phyloP scores from a whole-genome alignment of 2,329 filamentous ascomycete species.

The Fonsecaea pedrosoi region DNA sequence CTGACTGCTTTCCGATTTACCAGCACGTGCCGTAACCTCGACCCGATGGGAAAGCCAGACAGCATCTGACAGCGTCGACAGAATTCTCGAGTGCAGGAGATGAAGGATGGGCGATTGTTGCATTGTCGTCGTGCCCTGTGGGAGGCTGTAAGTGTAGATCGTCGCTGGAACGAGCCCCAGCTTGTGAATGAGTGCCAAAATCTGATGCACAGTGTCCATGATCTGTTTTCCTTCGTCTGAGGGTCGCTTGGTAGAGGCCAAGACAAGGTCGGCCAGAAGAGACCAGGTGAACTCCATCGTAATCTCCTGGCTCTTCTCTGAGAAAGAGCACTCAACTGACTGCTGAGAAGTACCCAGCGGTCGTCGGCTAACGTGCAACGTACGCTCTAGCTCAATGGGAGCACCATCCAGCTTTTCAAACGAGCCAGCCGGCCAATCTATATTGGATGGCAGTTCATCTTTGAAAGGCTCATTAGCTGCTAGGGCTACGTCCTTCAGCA shows the following conservation, averaged over 20 bases:
- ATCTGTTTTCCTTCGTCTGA: constrained; percentile 46
- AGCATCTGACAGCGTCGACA: constrained; percentile 56
- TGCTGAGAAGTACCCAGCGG: neutral
- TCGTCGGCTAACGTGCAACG: constrained; percentile 17
- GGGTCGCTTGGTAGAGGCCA: constrained; percentile 49
- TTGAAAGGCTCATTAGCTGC: constrained; percentile 30
- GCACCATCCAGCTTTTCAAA: constrained; percentile 43
- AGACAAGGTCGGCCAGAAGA: constrained; percentile 44
- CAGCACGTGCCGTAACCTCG: constrained; percentile 47
- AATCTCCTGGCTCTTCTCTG: constrained; percentile 6
- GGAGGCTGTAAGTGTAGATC: constrained; percentile 51
- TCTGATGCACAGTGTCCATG: constrained; percentile 54
- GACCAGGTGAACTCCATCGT: constrained; percentile 29
- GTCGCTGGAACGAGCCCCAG: constrained; percentile 51
- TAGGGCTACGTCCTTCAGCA: constrained; percentile 49
- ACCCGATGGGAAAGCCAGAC: constrained; percentile 53
- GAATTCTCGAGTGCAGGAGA: constrained; percentile 53
- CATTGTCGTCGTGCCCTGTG: constrained; percentile 42
- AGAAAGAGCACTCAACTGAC: neutral
- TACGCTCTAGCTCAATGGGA: constrained; percentile 40
- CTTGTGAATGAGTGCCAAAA: constrained; percentile 55
- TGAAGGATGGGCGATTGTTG: constrained; percentile 54
- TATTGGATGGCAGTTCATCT: constrained; percentile 42
- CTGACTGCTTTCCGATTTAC: constrained; percentile 42
- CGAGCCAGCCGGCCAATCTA: constrained; percentile 40